phyloP scores from a whole-genome alignment of 2,329 filamentous ascomycete genomes.

The Mariannaea elegans region DNA sequence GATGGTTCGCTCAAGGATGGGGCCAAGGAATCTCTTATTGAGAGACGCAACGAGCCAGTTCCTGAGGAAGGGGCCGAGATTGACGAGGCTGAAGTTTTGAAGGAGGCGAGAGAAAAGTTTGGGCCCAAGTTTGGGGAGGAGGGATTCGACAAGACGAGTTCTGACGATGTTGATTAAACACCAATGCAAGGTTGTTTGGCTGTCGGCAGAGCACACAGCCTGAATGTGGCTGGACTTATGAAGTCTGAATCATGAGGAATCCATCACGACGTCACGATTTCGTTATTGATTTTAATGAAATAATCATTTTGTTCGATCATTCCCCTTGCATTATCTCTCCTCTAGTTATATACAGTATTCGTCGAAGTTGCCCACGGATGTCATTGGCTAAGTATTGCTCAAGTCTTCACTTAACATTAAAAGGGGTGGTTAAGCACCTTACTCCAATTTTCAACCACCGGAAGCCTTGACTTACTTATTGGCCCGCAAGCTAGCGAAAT shows the following conservation, averaged over 20 bases:
- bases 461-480: too few relatives aligned
- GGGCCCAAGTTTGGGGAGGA: conserved; percentile 36
- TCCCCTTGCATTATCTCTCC: background rate
- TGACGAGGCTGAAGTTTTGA: conserved; percentile 48
- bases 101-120: conserved; percentile 51
- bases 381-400: too few relatives aligned
- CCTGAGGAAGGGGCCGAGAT: conserved; percentile 35
- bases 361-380: too few relatives aligned
- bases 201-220: background rate
- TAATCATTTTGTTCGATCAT: background rate
- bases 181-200: background rate
- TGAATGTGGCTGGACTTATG: background rate
- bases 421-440: too few relatives aligned
- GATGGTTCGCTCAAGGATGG: conserved; percentile 62
- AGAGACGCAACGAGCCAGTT: conserved; percentile 10
- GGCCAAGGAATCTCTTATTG: conserved; percentile 42
- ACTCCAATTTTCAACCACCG: too few relatives aligned
- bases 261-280: background rate
- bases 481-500: too few relatives aligned
- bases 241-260: background rate
- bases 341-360: too few relatives aligned
- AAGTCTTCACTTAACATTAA: too few relatives aligned
- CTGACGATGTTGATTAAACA: conserved; percentile 56
- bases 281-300: background rate
- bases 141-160: conserved; percentile 39